Evolutionary conservation across 1,284 basidiomycete genomes (phyloP).

Genomic region (Ceratobasidium theobromae): DNA sequence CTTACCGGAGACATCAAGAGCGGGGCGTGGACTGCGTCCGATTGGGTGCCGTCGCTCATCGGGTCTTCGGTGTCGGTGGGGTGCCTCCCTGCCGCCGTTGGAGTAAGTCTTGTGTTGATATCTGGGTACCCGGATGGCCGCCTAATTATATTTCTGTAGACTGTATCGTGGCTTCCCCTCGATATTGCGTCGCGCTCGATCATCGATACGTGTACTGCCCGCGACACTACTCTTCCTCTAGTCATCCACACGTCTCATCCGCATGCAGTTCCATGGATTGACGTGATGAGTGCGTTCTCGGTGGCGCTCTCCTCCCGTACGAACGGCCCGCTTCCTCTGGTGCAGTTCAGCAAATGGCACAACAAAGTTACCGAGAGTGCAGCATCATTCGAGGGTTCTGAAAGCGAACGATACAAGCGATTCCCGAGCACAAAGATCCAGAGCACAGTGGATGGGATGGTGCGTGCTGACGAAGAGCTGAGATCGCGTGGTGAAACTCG

Average conservation of each 20-base stretch:
- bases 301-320: constrained; percentile 31
- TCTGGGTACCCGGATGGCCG: background rate
- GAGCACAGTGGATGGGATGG: background rate
- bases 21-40: constrained; percentile 27
- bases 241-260: constrained; percentile 41
- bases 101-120: background rate
- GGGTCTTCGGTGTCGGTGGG: background rate
- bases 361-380: background rate
- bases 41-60: constrained; percentile 31
- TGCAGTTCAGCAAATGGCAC: constrained; percentile 42
- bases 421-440: constrained; percentile 13
- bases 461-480: background rate
- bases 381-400: background rate
- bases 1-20: constrained; percentile 28
- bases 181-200: constrained; percentile 38
- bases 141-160: background rate
- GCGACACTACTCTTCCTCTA: background rate
- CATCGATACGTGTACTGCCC: constrained; percentile 37
- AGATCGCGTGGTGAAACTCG: background rate
- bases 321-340: constrained; percentile 37
- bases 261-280: constrained; percentile 39
- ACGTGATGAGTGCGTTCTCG: constrained; percentile 38
- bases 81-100: constrained; percentile 5
- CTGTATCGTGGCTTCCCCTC: constrained; percentile 43
- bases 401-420: background rate